Conservation (phyloP, 208 protist genomes). For the Novymonas esmeraldas region DNA sequence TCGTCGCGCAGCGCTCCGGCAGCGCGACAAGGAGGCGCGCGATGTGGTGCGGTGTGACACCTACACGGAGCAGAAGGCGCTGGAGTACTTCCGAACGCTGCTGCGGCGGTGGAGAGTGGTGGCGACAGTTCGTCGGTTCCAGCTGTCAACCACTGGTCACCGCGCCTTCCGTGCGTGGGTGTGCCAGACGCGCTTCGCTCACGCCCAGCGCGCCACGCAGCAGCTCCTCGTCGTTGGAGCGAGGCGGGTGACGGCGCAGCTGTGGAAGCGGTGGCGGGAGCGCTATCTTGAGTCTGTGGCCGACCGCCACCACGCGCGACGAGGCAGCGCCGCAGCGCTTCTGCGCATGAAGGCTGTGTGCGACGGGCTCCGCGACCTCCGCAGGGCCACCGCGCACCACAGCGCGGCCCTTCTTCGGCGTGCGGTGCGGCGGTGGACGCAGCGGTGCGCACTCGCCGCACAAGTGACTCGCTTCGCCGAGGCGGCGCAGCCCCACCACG, state of each 20-base stretch:
- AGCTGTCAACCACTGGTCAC: constrained; percentile 11
- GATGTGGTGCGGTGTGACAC: constrained; percentile 29
- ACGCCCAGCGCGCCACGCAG: constrained; percentile 6
- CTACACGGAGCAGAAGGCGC: constrained; percentile 29
- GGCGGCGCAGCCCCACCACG: neutral
- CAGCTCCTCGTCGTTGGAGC: constrained; percentile 10
- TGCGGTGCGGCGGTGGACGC: constrained; percentile 10
- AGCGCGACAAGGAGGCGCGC: constrained; percentile 10
- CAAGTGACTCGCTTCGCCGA: neutral
- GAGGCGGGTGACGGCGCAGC: constrained; percentile 3
- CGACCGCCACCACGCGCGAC: neutral
- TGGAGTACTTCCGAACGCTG: constrained; percentile 14
- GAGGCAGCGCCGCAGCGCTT: neutral
- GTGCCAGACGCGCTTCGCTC: constrained; percentile 1
- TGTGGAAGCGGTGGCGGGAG: constrained; percentile 22
- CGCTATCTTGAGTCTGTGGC: constrained; percentile 3
- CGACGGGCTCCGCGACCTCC: neutral
- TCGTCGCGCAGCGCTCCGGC: neutral
- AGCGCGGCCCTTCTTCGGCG: neutral
- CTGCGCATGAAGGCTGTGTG: constrained; percentile 3
- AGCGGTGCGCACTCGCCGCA: neutral
- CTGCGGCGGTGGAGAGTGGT: constrained; percentile 27
- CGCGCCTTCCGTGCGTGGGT: constrained; percentile 21
- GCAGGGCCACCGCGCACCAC: neutral
- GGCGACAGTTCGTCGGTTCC: constrained; percentile 15